Evolutionary conservation across 805 yeast genomes (phyloP).

Genomic region (Middelhovenomyces tepae): DNA sequence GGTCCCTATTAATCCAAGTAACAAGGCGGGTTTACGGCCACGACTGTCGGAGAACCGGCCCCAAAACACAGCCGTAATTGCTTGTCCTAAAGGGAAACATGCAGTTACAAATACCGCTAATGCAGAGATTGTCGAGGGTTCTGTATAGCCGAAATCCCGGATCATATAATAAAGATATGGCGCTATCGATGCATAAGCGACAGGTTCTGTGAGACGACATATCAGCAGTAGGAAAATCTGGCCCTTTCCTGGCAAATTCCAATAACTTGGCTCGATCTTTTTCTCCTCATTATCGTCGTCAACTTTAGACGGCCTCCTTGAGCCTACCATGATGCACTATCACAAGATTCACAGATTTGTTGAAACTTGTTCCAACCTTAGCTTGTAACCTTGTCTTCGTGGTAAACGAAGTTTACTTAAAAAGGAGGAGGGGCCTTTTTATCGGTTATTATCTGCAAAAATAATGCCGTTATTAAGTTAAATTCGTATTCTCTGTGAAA

Average conservation of each 20-base stretch:
- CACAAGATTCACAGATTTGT: too few species aligned
- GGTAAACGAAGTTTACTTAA: too few species aligned
- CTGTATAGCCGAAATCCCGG: slow-evolving; percentile 38
- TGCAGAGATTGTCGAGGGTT: slow-evolving; percentile 18
- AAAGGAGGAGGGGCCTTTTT: too few species aligned
- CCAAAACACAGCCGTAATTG: slow-evolving; percentile 50
- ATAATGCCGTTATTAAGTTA: too few species aligned
- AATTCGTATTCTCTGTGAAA: too few species aligned
- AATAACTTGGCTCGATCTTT: slow-evolving; percentile 9
- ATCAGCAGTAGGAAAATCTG: slow-evolving; percentile 17
- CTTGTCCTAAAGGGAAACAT: slow-evolving; percentile 51
- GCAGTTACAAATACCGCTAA: slow-evolving; percentile 45
- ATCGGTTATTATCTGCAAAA: too few species aligned
- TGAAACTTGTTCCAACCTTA: too few species aligned
- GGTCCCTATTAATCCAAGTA: slow-evolving; percentile 47
- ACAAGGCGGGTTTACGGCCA: slow-evolving; percentile 47
- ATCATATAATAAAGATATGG: slow-evolving; percentile 61
- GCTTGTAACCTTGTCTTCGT: too few species aligned
- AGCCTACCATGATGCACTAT: too few species aligned
- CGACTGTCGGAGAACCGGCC: slow-evolving; percentile 43
- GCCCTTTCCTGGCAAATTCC: slow-evolving; percentile 17
- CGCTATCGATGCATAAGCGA: slow-evolving; percentile 52
- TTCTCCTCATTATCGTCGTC: too few species aligned
- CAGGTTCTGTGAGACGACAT: slow-evolving; percentile 47
- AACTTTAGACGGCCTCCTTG: too few species aligned